These are phyloP conservation scores for Mortierella sp. DNA, from an alignment of 371 early-diverging fungal genomes.

Conservation along the genomic window DNA sequence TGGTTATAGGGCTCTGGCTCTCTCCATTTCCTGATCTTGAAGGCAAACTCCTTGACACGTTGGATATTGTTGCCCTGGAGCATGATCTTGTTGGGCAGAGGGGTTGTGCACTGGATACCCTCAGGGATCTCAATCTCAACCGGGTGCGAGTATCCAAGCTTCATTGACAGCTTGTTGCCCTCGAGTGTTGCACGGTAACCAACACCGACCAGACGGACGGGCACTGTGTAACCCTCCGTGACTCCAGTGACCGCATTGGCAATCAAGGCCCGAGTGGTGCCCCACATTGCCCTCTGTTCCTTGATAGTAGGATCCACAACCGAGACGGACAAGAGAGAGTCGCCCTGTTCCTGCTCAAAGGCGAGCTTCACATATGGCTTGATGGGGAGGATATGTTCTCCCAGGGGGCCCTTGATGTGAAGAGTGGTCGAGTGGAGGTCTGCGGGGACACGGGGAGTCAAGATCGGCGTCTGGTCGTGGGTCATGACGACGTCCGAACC, in stretches of 20 bases:
- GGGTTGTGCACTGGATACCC: conserved; percentile 83
- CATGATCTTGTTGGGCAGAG: conserved; percentile 90
- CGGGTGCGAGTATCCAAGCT: conserved; percentile 93
- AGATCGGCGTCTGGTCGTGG: conserved; percentile 69
- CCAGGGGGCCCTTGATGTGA: conserved; percentile 87
- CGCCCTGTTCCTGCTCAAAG: conserved; percentile 65
- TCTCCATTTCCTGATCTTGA: conserved; percentile 91
- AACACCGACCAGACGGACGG: conserved; percentile 92
- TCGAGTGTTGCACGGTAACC: conserved; percentile 95
- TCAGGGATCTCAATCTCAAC: conserved; percentile 85
- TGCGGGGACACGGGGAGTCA: conserved; percentile 72
- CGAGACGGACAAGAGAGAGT: conserved; percentile 68
- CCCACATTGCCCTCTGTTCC: conserved; percentile 95
- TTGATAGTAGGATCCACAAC: conserved; percentile 75
- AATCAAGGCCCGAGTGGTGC: conserved; percentile 92
- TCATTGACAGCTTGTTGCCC: conserved; percentile 76
- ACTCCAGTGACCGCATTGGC: conserved; percentile 92
- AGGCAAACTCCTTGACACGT: conserved; percentile 91
- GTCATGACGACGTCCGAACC: conserved; percentile 75
- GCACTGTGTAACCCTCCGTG: conserved; percentile 90
- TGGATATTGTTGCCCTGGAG: conserved; percentile 86
- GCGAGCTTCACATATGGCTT: conserved; percentile 83
- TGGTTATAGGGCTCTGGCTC: conserved; percentile 99
- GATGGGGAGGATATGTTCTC: conserved; percentile 81
- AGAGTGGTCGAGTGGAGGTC: conserved; percentile 77